phyloP scores from a whole-genome alignment of 805 yeast genomes.

The Ogataea saltuana region DNA sequence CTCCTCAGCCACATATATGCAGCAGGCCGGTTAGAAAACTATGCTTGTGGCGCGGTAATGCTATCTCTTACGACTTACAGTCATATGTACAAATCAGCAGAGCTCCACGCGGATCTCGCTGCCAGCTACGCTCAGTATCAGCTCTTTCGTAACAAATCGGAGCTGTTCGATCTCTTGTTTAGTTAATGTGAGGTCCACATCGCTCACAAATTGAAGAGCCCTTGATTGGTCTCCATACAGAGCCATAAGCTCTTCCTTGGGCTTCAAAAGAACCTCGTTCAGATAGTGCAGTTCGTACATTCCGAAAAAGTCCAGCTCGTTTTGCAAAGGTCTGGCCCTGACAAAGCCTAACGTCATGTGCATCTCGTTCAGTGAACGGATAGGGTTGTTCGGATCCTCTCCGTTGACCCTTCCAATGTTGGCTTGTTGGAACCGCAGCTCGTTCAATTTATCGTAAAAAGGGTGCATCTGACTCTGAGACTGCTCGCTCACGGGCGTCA shows the following conservation, averaged over 20 bases:
- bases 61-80: neutral
- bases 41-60: neutral
- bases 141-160: slow-evolving; percentile 13
- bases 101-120: slow-evolving; percentile 19
- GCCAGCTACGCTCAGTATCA: slow-evolving; percentile 18
- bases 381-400: slow-evolving; percentile 17
- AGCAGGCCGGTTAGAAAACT: neutral
- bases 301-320: slow-evolving; percentile 20
- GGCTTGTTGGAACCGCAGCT: slow-evolving; percentile 14
- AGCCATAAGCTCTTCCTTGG: slow-evolving; percentile 22
- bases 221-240: slow-evolving; percentile 20
- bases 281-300: slow-evolving; percentile 30
- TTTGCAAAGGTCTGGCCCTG: neutral
- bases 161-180: slow-evolving; percentile 17
- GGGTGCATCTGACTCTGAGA: slow-evolving; percentile 7
- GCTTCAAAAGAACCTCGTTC: slow-evolving; percentile 27
- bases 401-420: slow-evolving; percentile 25
- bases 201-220: slow-evolving; percentile 19
- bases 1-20: neutral
- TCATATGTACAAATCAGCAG: neutral
- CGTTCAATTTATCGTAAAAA: slow-evolving; percentile 6
- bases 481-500: slow-evolving; percentile 10
- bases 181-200: slow-evolving; percentile 12
- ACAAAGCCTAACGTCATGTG: slow-evolving; percentile 25
- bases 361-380: slow-evolving; percentile 14